Evolutionary conservation across 805 yeast species (phyloP), one percentile per base, ranked within the genome.

Genomic region (Candida andamanensis): DNA sequence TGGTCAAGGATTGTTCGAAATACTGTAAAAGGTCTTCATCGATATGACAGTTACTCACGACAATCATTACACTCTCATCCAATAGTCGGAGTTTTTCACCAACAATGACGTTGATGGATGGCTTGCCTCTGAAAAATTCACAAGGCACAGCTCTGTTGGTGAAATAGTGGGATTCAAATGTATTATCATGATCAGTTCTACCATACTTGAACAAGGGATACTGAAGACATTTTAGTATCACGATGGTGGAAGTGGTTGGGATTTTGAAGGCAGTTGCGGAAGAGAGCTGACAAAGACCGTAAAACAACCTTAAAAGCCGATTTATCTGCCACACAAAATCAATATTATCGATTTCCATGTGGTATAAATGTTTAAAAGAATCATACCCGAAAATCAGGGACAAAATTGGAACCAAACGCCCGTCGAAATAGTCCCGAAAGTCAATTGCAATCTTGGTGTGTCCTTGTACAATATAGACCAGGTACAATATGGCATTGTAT

Each of bases 301-400:
- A 35, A 8, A 29, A 5, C 10, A 30, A 11, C 6, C 12, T 13
- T 7, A 30, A 14, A 3, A 41, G 10, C n/a, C 40, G 27, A 15
- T 28, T 13, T 3, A 36, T 22, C 18, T 35, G 40, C 45, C 45
- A 41, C 3, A 41, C 13, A 4, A 27, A 16, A 24, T 37, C 42
- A 9, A 35, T 25, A 26, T 33, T 24, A 5, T 32, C 25, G 13
- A 25, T 26, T n/a, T 28, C 30, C 14, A 37, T 24, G 23, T 28
- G 8, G 15, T 30, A 32, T 17, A 39, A 29, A 19, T 17, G 10
- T 4, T 24, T 23, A 26, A 37, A 37, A 8, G 26, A 22, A 13
- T 28, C 20, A 10, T 13, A 11, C 12, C 29, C 19, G 24, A 37
- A 37, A 6, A 40, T 27, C 21, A 12, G 15, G 5, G 15, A n/a